Conservation (phyloP, 1,284 basidiomycete genomes). For the Naganishia albida region DNA sequence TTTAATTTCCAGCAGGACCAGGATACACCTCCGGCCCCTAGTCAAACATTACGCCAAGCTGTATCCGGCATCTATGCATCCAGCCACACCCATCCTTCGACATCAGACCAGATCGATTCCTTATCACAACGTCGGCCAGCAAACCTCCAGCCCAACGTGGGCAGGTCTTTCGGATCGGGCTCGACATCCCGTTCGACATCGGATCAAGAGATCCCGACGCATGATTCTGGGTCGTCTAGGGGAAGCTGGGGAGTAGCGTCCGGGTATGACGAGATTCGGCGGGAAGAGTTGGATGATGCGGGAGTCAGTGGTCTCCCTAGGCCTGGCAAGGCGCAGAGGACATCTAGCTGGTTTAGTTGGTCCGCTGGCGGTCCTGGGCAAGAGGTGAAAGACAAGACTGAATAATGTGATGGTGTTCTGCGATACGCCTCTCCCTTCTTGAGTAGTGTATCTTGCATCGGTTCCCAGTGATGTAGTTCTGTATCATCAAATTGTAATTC, state of each 20-base stretch:
- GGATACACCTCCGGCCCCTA: neutral
- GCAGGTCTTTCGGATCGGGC: neutral
- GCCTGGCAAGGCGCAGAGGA: conserved; percentile 33
- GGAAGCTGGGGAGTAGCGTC: conserved; percentile 35
- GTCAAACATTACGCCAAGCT: conserved; percentile 23
- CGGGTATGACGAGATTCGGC: conserved; percentile 45
- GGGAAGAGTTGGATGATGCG: conserved; percentile 46
- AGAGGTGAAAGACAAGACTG: conserved; percentile 35
- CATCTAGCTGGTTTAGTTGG: conserved; percentile 48
- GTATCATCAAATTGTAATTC: neutral
- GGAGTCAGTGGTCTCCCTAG: neutral
- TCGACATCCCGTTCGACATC: conserved; percentile 24
- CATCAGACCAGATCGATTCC: conserved; percentile 4
- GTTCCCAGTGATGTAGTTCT: neutral
- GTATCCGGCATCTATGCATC: conserved; percentile 19
- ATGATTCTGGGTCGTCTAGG: conserved; percentile 9
- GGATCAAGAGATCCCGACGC: conserved; percentile 20
- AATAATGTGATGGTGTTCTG: conserved; percentile 25
- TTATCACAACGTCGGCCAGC: neutral
- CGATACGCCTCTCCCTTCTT: too few species aligned
- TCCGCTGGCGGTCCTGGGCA: conserved; percentile 25
- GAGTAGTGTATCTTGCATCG: neutral
- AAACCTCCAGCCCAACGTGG: neutral
- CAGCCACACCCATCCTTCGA: conserved; percentile 17
- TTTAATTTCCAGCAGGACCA: conserved; percentile 6